Evolutionary conservation across 495 filamentous ascomycete genomes (phyloP).

Genomic region (Talaromyces nanjingensis): DNA sequence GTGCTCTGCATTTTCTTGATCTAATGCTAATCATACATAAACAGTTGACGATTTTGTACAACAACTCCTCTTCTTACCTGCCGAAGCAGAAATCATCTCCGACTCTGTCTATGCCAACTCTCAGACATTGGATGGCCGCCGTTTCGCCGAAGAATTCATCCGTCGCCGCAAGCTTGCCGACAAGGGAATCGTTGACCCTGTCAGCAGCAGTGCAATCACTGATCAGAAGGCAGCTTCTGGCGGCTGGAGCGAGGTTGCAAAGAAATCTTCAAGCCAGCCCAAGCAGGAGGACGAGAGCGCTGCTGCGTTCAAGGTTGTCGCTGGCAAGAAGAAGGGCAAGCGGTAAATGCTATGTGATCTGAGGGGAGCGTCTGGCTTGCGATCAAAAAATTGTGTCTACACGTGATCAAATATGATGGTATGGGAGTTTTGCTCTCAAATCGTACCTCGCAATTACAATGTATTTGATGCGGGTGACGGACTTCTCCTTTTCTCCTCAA

Average conservation of each 20-base stretch:
- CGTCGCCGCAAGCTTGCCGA: conserved; percentile 87
- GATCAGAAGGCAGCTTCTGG: conserved; percentile 43
- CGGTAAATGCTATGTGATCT: conserved; percentile 31
- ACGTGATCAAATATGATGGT: not conserved
- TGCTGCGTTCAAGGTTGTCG: conserved; percentile 79
- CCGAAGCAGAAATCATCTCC: conserved; percentile 72
- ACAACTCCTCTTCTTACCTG: conserved; percentile 64
- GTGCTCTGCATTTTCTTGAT: conserved; percentile 5
- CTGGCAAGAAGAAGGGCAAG: conserved; percentile 89
- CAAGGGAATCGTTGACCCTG: conserved; percentile 66
- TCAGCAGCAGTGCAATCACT: conserved; percentile 35
- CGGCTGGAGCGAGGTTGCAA: conserved; percentile 96
- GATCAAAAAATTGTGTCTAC: not conserved
- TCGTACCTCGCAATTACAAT: not conserved
- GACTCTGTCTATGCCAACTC: conserved; percentile 83
- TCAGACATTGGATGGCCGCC: conserved; percentile 79
- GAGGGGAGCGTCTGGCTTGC: not conserved
- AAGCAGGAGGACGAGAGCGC: conserved; percentile 46
- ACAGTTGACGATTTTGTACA: conserved; percentile 76
- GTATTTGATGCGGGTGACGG: not conserved
- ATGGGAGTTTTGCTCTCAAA: not conserved
- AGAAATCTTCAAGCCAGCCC: conserved; percentile 58
- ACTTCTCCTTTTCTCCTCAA: not conserved
- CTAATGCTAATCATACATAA: conserved; percentile 21
- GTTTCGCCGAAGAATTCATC: conserved; percentile 92